A percentile compares a stretch with the other conserved stretches of the same genome.
Conservation (phyloP, 176 grass and related monocot genomes). For the Musa acuminata region DNA sequence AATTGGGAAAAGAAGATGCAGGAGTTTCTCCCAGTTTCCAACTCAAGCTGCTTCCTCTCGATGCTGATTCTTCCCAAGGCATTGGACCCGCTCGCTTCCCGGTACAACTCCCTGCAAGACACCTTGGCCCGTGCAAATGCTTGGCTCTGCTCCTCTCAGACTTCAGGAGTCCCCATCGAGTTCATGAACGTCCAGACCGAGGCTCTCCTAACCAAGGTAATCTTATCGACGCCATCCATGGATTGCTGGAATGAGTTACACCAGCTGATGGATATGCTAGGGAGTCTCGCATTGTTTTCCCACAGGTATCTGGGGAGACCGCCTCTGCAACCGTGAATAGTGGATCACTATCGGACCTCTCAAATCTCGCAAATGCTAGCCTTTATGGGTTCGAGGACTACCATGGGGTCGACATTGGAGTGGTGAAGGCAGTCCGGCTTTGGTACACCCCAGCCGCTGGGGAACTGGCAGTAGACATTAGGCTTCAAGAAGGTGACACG, state of each 20-base stretch:
- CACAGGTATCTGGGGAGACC: conserved; percentile 17
- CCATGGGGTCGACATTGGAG: conserved; percentile 20
- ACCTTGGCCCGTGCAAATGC: conserved; percentile 16
- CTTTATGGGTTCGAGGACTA: conserved; percentile 24
- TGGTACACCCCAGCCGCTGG: conserved; percentile 13
- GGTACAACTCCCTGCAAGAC: conserved; percentile 14
- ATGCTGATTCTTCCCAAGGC: conserved; percentile 15
- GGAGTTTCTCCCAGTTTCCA: neutral
- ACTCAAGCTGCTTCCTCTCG: conserved; percentile 12
- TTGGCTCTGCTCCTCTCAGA: conserved; percentile 10
- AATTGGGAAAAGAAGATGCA: conserved; percentile 13
- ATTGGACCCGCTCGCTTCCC: neutral
- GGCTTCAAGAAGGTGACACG: conserved; percentile 13
- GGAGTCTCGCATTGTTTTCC: neutral
- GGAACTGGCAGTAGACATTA: conserved; percentile 10
- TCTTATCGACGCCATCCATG: too few species aligned
- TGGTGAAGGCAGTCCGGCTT: conserved; percentile 19
- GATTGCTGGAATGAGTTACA: neutral
- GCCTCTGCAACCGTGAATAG: conserved; percentile 12
- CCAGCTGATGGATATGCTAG: neutral
- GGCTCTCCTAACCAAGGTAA: conserved; percentile 18
- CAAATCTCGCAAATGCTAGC: conserved; percentile 11
- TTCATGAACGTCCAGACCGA: conserved; percentile 18
- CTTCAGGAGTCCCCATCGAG: conserved; percentile 10
- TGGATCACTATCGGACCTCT: conserved; percentile 13